Base-by-base conservation (phyloP, 139 green algal species). In the Chlorella sp. region DNA sequence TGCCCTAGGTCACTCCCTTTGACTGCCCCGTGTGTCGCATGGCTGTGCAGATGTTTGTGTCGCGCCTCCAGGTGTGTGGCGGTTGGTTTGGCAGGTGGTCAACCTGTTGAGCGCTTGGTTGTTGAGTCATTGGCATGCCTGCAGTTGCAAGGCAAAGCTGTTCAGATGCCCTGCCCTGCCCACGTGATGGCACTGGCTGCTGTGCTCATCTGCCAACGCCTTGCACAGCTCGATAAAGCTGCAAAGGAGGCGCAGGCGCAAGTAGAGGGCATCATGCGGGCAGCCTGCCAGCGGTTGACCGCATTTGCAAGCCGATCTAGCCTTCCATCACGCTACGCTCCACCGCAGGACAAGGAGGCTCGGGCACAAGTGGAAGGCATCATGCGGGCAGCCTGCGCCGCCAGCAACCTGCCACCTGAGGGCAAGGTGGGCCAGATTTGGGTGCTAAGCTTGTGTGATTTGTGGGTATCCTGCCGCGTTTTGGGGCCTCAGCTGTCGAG, bases 11-110 rank as follows among this genome's bases (percentile, higher is more conserved):
- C 51, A 60, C 51, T 13, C 72, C 74, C 60, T 64, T 56, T 85
- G 85, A 90, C 62, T 90, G 86, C 65, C 86, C 86, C 34, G 28
- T 90, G 28, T 90, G 86, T 75, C 73, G 69, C 44, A 26, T 90
- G 48, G 62, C 81, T 38, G 54, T 89, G 30, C 28, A 54, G 17
- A 68, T 65, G 9, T 62, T 90, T 41, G 40, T 88, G 28, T 17
- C 51, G 9, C 73, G 75, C 44, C 51, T 88, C 6, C 67, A 87
- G 78, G 83, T 81, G 28, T 20, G 72, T 26, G 14, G 3, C 40
- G 32, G 65, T 73, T 7, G n/a, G 30, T 6, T 40, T 7, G n/a
- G 65, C 65, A 7, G 32, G n/a, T 76, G 34, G n/a, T 30, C n/a
- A 41, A 5, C 17, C 9, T 26, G 30, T n/a, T 14, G 38, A n/a